These are phyloP conservation scores for Aspergillus fischeri DNA, from an alignment of 2,329 filamentous ascomycete genomes.

Conservation along the genomic window DNA sequence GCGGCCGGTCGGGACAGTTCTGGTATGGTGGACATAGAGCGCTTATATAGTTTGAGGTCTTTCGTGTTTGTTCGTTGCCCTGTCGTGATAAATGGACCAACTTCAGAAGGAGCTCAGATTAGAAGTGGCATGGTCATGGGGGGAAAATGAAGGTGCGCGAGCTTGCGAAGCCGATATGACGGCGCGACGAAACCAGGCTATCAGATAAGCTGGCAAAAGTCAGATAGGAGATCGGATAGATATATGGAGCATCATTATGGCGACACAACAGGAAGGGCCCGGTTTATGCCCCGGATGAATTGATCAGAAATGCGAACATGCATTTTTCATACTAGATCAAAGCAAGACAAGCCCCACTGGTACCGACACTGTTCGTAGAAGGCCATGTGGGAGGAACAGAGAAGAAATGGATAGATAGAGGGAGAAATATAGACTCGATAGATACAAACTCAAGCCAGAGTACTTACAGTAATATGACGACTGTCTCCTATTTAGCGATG, in stretches of 20 bases:
- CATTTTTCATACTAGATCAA: background rate
- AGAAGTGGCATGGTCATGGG: background rate
- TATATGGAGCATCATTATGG: background rate
- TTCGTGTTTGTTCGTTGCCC: background rate
- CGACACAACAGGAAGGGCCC: background rate
- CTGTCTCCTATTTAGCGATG: background rate
- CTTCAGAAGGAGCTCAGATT: background rate
- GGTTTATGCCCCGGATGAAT: background rate
- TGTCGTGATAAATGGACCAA: background rate
- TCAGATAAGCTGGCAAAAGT: background rate
- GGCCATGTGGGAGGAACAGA: background rate
- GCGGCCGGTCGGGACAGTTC: constrained; percentile 58
- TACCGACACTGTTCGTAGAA: background rate
- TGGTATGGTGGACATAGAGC: constrained; percentile 57
- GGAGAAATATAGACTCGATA: background rate
- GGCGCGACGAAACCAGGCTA: background rate
- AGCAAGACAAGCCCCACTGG: background rate
- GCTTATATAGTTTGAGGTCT: background rate
- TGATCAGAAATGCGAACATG: background rate
- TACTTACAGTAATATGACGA: background rate
- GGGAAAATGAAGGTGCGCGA: background rate
- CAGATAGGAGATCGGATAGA: background rate
- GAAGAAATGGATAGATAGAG: background rate
- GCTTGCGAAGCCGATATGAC: background rate
- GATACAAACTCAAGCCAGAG: background rate